Base-by-base conservation (phyloP, 225 moss, liverwort and hornwort species). In the Marchantia polymorpha region DNA sequence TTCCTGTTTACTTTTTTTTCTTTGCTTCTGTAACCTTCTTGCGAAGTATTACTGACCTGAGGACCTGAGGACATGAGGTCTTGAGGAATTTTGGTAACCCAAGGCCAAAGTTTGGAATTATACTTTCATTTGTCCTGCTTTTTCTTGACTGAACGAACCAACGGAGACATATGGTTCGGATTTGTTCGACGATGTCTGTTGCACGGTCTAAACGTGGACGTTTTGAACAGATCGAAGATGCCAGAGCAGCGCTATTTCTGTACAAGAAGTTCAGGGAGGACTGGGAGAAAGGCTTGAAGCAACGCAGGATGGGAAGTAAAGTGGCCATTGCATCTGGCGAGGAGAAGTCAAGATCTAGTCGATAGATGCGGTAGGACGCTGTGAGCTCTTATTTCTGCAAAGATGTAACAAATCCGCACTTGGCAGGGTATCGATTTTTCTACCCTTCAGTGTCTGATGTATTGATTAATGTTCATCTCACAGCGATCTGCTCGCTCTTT, bases 201-300 rank as follows among this genome's bases (percentile, higher is more conserved):
- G 3, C 39, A 39, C 39, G 39, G 39, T 39, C 39, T 39, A 39
- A 39, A 2, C 39, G 5, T 39, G 39, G 39, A 39, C 39, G 2
- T 39, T 39, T 39, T 39, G 39, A 39, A 39, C 81, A 96, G 91
- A 85, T 96, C 47, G 92, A 96, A 87, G 96, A 96, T 85, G 96
- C 94, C 27, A 87, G 96, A 76, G 94, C 94, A 77, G 92, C 94
- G 79, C 90, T 96, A 83, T 83, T 87, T 67, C 82, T 94, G 54
- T 96, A 96, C 82, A 86, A 86, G 77, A 87, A 83, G 39, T 89
- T 87, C 27, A 91, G 91, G 83, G 87, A 83, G 51, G 90, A 89
- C 55, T 96, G 96, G 96, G 96, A 94, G 79, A 80, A 82, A 51
- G 79, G 73, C 53, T 87, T 96, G 71, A 86, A 74, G 79, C 81